Evolutionary conservation across 164 flowering plant genomes (phyloP), one percentile per base, ranked within the genome.

Genomic region (Annona cherimola): DNA sequence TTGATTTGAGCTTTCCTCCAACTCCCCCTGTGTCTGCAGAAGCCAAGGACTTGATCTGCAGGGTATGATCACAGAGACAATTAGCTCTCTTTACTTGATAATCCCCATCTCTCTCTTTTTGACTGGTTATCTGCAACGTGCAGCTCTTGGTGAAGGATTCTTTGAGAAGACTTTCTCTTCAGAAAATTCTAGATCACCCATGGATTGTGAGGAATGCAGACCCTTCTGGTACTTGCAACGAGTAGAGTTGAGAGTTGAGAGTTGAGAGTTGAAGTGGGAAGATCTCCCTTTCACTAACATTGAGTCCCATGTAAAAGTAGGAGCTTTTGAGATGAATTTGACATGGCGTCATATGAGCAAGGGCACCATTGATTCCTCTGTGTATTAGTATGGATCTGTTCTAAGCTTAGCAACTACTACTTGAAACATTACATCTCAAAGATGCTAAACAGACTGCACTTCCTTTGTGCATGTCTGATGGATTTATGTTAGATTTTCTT

Each of bases 91-190:
- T 26, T 26, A 26, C 35, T 26, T 26, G 35, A 26, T 26, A 26
- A 26, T 26, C 35, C 35, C 35, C 35, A 26, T 26, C 35, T 26
- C 35, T 26, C 35, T 26, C 35, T 26, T 50, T 11, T 50, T 50
- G 57, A 50, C 57, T 9, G 9, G 9, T 16, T 46, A 39, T 45
- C 9, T 46, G 44, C 5, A 46, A 16, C 71, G 6, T 83, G 86
- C 89, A 92, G 97, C 93, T 94, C 71, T 79, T 94, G 45, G 96
- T 91, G 71, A 94, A 87, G 82, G 97, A 94, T 81, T 83, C 97
- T 3, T 81, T 89, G 2, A 88, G 85, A 72, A 84, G 99, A 81
- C 90, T 92, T 42, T 83, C 99, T n/a, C 91, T 94, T 59, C 80
- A 81, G 76, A 87, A 88, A 85, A 90, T 92, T 69, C 19, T 91